Percentiles rank a stretch among this genome's conserved stretches.
Conservation (phyloP, 2,329 filamentous ascomycete species). For the Trichoderma koningiopsis region DNA sequence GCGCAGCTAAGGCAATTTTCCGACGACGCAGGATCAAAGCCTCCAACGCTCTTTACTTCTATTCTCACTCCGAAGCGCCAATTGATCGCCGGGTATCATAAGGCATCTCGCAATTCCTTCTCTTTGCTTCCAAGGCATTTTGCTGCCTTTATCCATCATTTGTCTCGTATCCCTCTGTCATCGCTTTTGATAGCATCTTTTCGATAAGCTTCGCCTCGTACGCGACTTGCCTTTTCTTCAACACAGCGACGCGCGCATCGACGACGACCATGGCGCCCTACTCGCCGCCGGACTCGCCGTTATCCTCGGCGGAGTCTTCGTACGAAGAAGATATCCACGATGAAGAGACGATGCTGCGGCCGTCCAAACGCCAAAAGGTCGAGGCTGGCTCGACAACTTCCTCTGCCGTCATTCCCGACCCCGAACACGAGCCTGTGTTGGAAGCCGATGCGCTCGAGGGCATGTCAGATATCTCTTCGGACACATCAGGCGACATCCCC, state of each 20-base stretch:
- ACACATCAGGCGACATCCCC: conserved; percentile 84
- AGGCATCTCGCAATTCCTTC: conserved; percentile 7
- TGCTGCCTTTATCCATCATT: not conserved
- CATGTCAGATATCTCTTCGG: conserved; percentile 78
- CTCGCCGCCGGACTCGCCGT: conserved; percentile 49
- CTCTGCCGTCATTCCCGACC: conserved; percentile 46
- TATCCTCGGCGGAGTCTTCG: conserved; percentile 49
- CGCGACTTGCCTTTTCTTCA: conserved; percentile 14
- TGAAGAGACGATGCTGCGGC: conserved; percentile 44
- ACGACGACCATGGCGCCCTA: conserved; percentile 41
- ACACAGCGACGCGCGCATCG: conserved; percentile 19
- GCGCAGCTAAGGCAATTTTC: conserved; percentile 21
- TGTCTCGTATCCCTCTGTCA: not conserved
- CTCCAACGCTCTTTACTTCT: not conserved
- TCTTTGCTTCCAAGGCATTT: not conserved
- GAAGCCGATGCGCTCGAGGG: conserved; percentile 57
- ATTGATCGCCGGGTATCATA: conserved; percentile 9
- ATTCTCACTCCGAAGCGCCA: not conserved
- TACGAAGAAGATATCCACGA: conserved; percentile 50
- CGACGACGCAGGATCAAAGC: conserved; percentile 13
- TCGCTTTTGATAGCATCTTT: not conserved
- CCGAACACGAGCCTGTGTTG: conserved; percentile 49
- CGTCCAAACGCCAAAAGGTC: conserved; percentile 52
- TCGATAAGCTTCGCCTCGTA: not conserved
- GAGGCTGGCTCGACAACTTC: conserved; percentile 50